Evolutionary conservation across 1,284 basidiomycete genomes (phyloP).

Genomic region (Moesziomyces sp.): DNA sequence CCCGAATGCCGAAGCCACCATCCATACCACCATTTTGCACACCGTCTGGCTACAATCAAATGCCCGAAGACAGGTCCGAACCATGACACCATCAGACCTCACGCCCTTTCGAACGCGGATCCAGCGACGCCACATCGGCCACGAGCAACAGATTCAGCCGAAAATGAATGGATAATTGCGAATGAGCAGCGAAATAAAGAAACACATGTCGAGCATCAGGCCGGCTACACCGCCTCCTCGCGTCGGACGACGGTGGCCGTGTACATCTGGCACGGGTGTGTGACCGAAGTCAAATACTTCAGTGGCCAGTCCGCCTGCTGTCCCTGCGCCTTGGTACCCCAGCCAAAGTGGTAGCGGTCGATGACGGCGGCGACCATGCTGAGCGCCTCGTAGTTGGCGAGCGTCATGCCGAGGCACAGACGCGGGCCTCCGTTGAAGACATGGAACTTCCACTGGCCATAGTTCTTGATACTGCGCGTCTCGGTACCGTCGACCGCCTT

Average conservation of each 20-base stretch:
- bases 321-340: slow-evolving; percentile 51
- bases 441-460: slow-evolving; percentile 58
- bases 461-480: slow-evolving; percentile 29
- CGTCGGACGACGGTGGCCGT: slow-evolving; percentile 42
- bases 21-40: too few species aligned
- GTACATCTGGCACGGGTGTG: slow-evolving; percentile 54
- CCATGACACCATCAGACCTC: too few species aligned
- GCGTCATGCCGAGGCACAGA: slow-evolving; percentile 58
- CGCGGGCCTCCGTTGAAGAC: slow-evolving; percentile 59
- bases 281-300: slow-evolving; percentile 47
- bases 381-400: slow-evolving; percentile 57
- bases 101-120: too few species aligned
- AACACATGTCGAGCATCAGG: background rate
- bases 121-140: too few species aligned
- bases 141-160: background rate
- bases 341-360: slow-evolving; percentile 47
- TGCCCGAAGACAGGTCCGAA: too few species aligned
- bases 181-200: background rate
- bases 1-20: too few species aligned
- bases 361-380: slow-evolving; percentile 35
- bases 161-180: background rate
- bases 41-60: too few species aligned
- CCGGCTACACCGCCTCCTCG: slow-evolving; percentile 3
- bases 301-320: slow-evolving; percentile 53
- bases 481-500: slow-evolving; percentile 26